These are phyloP conservation scores for Sporothrix pseudoabietina DNA, from an alignment of 2,329 filamentous ascomycete species.

Conservation along the genomic window DNA sequence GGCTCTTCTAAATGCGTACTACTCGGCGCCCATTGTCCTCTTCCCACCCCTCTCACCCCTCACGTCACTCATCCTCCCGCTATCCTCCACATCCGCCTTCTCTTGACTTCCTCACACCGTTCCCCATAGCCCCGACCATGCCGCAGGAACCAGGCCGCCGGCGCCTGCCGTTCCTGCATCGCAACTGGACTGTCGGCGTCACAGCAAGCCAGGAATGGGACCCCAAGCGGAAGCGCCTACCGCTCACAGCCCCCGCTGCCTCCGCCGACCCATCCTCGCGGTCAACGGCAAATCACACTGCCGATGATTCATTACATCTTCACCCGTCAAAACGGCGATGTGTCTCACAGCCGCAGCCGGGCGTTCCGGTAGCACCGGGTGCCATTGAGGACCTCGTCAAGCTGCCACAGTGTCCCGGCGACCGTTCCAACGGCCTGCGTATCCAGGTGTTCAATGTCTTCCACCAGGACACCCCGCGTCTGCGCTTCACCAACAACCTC, in stretches of 20 bases:
- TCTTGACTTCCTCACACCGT: background rate
- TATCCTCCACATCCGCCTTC: background rate
- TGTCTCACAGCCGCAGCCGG: conserved; percentile 38
- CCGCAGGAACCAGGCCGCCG: conserved; percentile 45
- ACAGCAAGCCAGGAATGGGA: conserved; percentile 48
- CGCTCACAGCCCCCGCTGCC: background rate
- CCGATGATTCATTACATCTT: conserved; percentile 42
- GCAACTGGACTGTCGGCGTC: conserved; percentile 55
- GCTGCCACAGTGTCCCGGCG: conserved; percentile 35
- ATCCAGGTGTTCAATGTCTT: conserved; percentile 57
- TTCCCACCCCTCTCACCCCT: conserved; percentile 6
- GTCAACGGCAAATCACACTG: background rate
- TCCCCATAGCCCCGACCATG: conserved; percentile 46
- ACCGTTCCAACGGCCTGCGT: conserved; percentile 45
- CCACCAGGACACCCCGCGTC: conserved; percentile 51
- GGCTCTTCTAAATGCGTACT: conserved; percentile 21
- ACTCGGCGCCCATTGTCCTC: conserved; percentile 17
- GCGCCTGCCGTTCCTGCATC: conserved; percentile 56
- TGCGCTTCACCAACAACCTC: conserved; percentile 43
- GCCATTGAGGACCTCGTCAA: conserved; percentile 32
- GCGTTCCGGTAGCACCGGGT: conserved; percentile 29
- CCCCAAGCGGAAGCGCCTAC: conserved; percentile 45
- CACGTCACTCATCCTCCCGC: background rate
- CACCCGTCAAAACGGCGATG: conserved; percentile 56
- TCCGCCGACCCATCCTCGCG: conserved; percentile 33